Base-by-base conservation (phyloP, 192 early-diverging fungal species). In the Diversispora epigaea region DNA sequence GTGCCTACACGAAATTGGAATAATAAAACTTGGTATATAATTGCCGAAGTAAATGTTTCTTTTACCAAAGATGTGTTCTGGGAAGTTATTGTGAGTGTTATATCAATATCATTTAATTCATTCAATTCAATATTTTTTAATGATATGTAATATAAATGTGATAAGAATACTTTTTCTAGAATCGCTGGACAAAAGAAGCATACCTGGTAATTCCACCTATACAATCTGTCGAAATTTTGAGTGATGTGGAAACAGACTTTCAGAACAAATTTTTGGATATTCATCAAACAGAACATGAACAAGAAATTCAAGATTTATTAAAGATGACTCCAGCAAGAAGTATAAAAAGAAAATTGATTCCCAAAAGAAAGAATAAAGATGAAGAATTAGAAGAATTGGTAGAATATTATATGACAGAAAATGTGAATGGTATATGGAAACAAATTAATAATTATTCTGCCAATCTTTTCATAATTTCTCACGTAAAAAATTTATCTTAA, bases 181-280 rank as follows among this genome's bases (percentile, higher is more conserved):
- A 80, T 47, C 81, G 79, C 43, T 88, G 86, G 87, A 85, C 85
- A 6, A 41, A 19, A 32, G 80, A 86, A 15, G 82, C 85, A 5
- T 76, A 86, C 61, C 76, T 79, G 17, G 61, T 82, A 40, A 84
- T 89, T 40, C 89, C 89, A 46, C 86, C 88, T 9, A 78, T 88
- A 41, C 74, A 81, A 55, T 66, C 57, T 17, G 79, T 77, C 4
- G 80, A 79, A 19, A 75, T 79, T 39, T 41, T 50, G n/a, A 52
- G 39, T 49, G 47, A 82, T 83, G 41, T 60, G n/a, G 17, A 63
- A 32, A 32, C 25, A 32, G 25, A 32, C 25, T 32, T 32, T 32
- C 25, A 32, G 25, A 32, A 32, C 25, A 32, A 2, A 32, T 32
- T 32, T 52, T 25, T 47, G 0, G 15, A 11, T 17, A 9, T 7